Conservation (phyloP, 2,329 filamentous ascomycete genomes). For the Elsinoe arachidis region DNA sequence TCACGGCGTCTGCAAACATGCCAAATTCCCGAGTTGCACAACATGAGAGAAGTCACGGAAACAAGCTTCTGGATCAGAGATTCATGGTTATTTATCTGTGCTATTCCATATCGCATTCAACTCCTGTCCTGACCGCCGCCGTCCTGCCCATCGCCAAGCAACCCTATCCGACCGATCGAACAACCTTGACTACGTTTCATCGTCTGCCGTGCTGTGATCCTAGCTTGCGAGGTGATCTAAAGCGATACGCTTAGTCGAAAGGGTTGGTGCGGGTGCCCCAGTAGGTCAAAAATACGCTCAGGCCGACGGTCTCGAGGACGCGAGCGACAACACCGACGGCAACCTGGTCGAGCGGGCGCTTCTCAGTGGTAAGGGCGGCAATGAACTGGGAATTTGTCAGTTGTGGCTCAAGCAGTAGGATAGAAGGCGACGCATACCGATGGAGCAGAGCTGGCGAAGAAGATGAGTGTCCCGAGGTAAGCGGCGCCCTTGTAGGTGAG, state of each 20-base stretch:
- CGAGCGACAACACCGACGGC: slow-evolving; percentile 77
- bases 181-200: background rate
- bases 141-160: background rate
- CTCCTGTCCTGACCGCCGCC: background rate
- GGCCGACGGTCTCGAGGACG: slow-evolving; percentile 84
- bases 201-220: slow-evolving; percentile 6
- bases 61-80: background rate
- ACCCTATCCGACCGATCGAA: slow-evolving; percentile 4
- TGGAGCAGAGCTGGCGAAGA: slow-evolving; percentile 81
- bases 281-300: slow-evolving; percentile 89
- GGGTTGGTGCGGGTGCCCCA: slow-evolving; percentile 95
- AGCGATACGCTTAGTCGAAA: slow-evolving; percentile 56
- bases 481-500: slow-evolving; percentile 95
- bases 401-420: background rate
- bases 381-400: slow-evolving; percentile 56
- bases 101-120: slow-evolving; percentile 7
- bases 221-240: background rate
- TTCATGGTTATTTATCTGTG: slow-evolving; percentile 2
- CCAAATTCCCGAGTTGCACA: too few species aligned
- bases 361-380: slow-evolving; percentile 79
- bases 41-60: background rate
- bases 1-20: background rate
- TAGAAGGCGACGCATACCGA: slow-evolving; percentile 50
- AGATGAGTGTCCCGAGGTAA: slow-evolving; percentile 84
- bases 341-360: slow-evolving; percentile 82